phyloP scores from a whole-genome alignment of 495 filamentous ascomycete genomes.

The Penicillium angulare region DNA sequence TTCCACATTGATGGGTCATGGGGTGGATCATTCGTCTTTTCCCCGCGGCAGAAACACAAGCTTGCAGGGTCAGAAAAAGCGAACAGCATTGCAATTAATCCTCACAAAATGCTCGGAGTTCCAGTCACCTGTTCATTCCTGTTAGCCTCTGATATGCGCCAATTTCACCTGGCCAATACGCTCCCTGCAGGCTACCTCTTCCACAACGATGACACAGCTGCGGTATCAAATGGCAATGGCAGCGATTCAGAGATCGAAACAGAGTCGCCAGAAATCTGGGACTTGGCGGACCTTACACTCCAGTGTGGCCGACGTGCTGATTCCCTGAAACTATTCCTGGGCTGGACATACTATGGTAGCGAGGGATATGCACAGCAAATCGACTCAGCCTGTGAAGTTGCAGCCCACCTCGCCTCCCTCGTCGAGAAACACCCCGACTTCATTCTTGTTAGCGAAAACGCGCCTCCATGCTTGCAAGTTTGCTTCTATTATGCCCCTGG shows the following conservation, averaged over 20 bases:
- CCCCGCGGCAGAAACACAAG: conserved; percentile 57
- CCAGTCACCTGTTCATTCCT: conserved; percentile 91
- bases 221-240: conserved; percentile 7
- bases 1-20: conserved; percentile 88
- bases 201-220: conserved; percentile 51
- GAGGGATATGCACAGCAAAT: conserved; percentile 61
- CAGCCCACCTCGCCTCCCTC: conserved; percentile 60
- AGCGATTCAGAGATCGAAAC: conserved; percentile 26
- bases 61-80: conserved; percentile 69
- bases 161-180: conserved; percentile 80
- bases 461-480: conserved; percentile 87
- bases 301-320: conserved; percentile 90
- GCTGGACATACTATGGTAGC: conserved; percentile 85
- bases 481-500: conserved; percentile 83
- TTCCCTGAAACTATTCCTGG: conserved; percentile 78
- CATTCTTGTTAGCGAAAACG: conserved; percentile 67
- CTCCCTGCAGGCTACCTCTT: conserved; percentile 87
- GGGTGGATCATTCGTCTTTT: conserved; percentile 86
- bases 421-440: conserved; percentile 58
- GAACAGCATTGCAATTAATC: conserved; percentile 80
- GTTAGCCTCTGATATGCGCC: conserved; percentile 66
- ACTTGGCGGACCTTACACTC: conserved; percentile 89
- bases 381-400: conserved; percentile 65
- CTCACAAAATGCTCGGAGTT: conserved; percentile 95
- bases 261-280: conserved; percentile 66